Evolutionary conservation across 208 protist genomes (phyloP), one percentile per base, ranked within the genome.

Genomic region (Leptomonas pyrrhocoris): DNA sequence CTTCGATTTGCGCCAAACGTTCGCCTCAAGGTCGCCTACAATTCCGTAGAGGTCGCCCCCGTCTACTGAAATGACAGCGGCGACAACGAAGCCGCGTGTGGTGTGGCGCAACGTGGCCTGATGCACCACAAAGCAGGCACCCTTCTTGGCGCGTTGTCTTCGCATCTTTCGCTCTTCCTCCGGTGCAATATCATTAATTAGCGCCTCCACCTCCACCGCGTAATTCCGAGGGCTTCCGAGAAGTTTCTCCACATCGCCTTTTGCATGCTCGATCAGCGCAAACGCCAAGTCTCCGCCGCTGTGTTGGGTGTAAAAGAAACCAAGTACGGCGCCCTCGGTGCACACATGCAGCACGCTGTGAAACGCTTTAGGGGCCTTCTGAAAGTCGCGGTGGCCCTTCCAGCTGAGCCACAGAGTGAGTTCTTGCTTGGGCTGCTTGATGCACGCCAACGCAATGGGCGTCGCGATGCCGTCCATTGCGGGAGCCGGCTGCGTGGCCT

Each of bases 1-100:
- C 12, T 43, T 45, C 73, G 78, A 89, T 61, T 74, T 77, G 43
- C 69, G 75, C 87, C 84, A 89, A 54, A 55, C 45, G 19, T 58
- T 56, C 2, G 25, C 45, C 27, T 23, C 18, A 25, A 88, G 49
- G 61, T 82, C 58, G 27, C 73, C 83, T 12, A 86, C 76, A 12
- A 89, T 27, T 12, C 84, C 51, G 66, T 83, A 84, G 1, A 69
- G 19, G 4, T 68, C 66, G 5, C 75, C 79, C 16, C 28, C 4
- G 12, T 42, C 62, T 2, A 57, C 73, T 0, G 64, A 12, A 0
- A 90, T 15, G 15, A 90, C 61, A 4, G 77, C 60, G 13, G 69
- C 74, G 1, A 89, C 57, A 1, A 94, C 78, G 23, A 75, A 50
- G 0, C 78, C 85, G 13, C 58, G 51, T 15, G 53, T 23, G 23